phyloP scores from a whole-genome alignment of 1,284 basidiomycete genomes.

The Exobasidium rhododendri region DNA sequence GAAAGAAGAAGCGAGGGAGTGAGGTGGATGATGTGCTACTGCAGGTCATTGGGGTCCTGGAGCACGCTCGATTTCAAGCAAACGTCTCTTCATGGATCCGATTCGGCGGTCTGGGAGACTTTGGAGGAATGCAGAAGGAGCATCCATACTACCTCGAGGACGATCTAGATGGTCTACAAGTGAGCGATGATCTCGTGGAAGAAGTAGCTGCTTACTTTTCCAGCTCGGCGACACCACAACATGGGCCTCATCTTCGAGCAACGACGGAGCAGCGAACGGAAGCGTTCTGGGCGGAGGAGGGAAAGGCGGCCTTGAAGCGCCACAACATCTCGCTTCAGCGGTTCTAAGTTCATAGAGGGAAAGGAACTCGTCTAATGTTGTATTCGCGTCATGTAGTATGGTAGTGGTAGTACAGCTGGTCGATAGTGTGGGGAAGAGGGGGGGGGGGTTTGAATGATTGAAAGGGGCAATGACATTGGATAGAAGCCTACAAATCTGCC shows the following conservation, averaged over 20 bases:
- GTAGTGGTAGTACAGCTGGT: too few species aligned
- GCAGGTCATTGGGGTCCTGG: conserved; percentile 49
- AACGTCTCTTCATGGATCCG: conserved; percentile 41
- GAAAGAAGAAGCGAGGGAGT: conserved; percentile 2
- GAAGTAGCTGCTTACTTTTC: conserved; percentile 2
- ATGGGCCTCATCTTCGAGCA: neutral
- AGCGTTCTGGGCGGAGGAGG: conserved; percentile 14
- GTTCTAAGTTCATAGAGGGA: neutral
- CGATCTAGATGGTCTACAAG: neutral
- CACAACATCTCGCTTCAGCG: neutral
- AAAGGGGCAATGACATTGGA: too few species aligned
- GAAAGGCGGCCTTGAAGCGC: neutral
- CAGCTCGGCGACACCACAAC: neutral
- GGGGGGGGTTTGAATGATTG: too few species aligned
- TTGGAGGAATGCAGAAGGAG: conserved; percentile 13
- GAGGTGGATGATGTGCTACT: conserved; percentile 40
- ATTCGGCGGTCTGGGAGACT: conserved; percentile 24
- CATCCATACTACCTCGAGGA: neutral
- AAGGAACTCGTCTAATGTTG: too few species aligned
- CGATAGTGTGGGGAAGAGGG: too few species aligned
- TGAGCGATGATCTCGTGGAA: neutral
- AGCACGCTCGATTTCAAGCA: conserved; percentile 30
- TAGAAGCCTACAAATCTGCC: conserved; percentile 25
- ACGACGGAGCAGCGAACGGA: neutral
- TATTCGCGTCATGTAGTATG: conserved; percentile 5